Evolutionary conservation across 1,284 basidiomycete genomes (phyloP).

Genomic region (Apiotrichum domesticum): DNA sequence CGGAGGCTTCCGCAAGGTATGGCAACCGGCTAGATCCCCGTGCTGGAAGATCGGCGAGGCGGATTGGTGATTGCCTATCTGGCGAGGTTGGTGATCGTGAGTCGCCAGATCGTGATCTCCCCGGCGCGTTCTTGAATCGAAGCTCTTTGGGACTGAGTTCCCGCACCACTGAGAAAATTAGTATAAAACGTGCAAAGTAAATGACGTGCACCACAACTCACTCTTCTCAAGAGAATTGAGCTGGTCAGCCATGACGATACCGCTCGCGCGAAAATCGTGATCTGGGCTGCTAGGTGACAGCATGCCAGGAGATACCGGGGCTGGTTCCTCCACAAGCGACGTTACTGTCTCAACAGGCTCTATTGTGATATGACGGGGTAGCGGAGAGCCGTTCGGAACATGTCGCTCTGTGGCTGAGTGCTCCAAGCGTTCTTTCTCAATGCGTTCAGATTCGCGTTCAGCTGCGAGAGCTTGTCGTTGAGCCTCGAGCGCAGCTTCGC

Average conservation of each 20-base stretch:
- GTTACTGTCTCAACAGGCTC: not conserved
- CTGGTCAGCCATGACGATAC: constrained; percentile 44
- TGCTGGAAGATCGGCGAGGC: constrained; percentile 3
- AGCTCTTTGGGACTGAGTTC: constrained; percentile 42
- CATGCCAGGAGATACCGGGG: not conserved
- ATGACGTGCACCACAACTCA: not conserved
- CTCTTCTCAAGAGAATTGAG: constrained; percentile 42
- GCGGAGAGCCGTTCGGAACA: not conserved
- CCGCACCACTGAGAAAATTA: constrained; percentile 34
- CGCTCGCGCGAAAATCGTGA: constrained; percentile 38
- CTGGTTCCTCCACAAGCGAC: constrained; percentile 22
- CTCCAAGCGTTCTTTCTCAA: not conserved
- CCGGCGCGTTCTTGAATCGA: constrained; percentile 20
- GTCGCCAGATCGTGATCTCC: not conserved
- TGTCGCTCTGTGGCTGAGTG: too few relatives aligned
- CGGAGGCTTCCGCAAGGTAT: constrained; percentile 1
- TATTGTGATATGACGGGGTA: not conserved
- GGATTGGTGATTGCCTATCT: not conserved
- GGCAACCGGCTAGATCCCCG: constrained; percentile 11
- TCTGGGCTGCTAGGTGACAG: not conserved
- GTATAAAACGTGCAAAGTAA: not conserved
- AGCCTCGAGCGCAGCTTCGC: not conserved
- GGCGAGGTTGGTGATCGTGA: not conserved
- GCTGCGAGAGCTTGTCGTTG: not conserved
- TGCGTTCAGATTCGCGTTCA: not conserved